These are phyloP conservation scores for Diaporthe batatas DNA, from an alignment of 2,329 filamentous ascomycete species.

Conservation along the genomic window DNA sequence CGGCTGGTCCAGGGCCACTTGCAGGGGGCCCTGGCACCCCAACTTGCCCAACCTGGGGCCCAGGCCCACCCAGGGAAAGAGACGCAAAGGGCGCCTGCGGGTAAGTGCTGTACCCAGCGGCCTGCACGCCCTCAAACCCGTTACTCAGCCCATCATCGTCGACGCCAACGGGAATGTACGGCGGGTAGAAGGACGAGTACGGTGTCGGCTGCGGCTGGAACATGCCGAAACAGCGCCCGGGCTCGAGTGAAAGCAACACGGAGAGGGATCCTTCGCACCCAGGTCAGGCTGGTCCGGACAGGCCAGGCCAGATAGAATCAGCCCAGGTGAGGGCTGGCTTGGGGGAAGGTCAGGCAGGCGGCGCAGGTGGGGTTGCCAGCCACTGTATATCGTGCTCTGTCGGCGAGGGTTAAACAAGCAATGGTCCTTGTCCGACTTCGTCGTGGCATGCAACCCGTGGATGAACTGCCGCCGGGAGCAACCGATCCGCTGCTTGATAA, in stretches of 20 bases:
- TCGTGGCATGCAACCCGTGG: constrained; percentile 16
- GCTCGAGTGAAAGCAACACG: neutral
- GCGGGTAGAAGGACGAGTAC: constrained; percentile 53
- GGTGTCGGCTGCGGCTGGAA: constrained; percentile 68
- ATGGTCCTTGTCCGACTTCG: constrained; percentile 14
- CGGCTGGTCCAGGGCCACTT: constrained; percentile 26
- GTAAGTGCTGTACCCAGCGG: constrained; percentile 46
- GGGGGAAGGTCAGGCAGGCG: neutral
- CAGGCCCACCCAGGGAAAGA: constrained; percentile 24
- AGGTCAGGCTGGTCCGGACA: constrained; percentile 2
- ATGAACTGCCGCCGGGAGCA: constrained; percentile 13
- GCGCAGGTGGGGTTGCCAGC: neutral
- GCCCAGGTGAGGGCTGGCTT: constrained; percentile 7
- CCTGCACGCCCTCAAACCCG: constrained; percentile 20
- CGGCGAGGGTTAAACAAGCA: constrained; percentile 30
- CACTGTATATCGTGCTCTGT: constrained; percentile 2
- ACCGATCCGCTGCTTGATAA: constrained; percentile 29
- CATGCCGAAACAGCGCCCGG: constrained; percentile 56
- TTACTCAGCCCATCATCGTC: constrained; percentile 58
- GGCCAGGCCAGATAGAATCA: constrained; percentile 9
- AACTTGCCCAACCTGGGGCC: constrained; percentile 31
- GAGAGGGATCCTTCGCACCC: neutral
- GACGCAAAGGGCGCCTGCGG: constrained; percentile 34
- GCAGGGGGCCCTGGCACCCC: constrained; percentile 25
- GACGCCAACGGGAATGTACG: constrained; percentile 42